phyloP scores from a whole-genome alignment of 352 stramenopile species.

The Halophytophthora batemanensis region DNA sequence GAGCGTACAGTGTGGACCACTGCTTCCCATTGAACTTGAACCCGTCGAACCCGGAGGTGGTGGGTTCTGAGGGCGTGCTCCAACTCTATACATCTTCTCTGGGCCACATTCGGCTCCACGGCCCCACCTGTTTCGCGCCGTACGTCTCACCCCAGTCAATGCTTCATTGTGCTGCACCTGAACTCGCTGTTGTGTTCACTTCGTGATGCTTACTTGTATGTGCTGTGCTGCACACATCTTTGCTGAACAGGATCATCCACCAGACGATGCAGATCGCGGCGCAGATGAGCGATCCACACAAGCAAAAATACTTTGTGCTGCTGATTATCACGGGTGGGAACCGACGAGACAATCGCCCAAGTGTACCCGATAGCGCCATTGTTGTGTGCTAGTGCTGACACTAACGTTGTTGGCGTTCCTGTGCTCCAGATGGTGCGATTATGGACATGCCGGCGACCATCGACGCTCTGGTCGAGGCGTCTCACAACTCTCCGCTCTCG shows the following conservation, averaged over 20 bases:
- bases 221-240: not conserved
- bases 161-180: conserved; percentile 4
- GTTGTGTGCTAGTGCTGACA: not conserved
- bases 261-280: conserved; percentile 49
- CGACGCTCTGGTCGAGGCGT: conserved; percentile 54
- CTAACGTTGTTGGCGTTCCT: not conserved
- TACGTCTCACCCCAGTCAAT: conserved; percentile 15
- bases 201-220: conserved; percentile 1
- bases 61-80: conserved; percentile 68
- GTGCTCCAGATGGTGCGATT: conserved; percentile 63
- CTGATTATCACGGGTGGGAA: conserved; percentile 70
- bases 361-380: too few species aligned
- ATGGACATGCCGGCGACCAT: conserved; percentile 83
- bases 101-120: conserved; percentile 46
- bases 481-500: conserved; percentile 46
- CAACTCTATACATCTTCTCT: conserved; percentile 60
- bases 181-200: not conserved
- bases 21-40: conserved; percentile 89
- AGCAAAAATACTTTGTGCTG: conserved; percentile 85
- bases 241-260: conserved; percentile 36
- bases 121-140: conserved; percentile 57
- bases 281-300: conserved; percentile 38
- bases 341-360: not conserved
- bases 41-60: conserved; percentile 64
- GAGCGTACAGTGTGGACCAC: conserved; percentile 68